Evolutionary conservation across 2,329 filamentous ascomycete genomes (phyloP).

Genomic region (Paracorniculantispora psalliotae): DNA sequence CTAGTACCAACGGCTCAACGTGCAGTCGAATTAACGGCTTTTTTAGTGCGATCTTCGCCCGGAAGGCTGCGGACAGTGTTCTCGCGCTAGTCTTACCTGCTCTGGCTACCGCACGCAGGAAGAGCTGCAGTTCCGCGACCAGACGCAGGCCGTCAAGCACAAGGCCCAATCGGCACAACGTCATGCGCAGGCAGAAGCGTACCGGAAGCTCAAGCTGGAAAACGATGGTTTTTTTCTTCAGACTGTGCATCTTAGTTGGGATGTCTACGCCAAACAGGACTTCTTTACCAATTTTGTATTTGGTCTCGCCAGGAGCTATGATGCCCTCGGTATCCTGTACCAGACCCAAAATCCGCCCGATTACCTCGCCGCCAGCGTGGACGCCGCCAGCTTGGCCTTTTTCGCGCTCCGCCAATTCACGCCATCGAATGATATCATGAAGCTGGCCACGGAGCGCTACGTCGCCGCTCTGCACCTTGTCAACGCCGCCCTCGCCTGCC

Average conservation of each 20-base stretch:
- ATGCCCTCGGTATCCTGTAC: conserved; percentile 18
- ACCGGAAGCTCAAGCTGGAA: not conserved
- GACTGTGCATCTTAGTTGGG: conserved; percentile 15
- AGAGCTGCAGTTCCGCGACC: conserved; percentile 21
- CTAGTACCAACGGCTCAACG: not conserved
- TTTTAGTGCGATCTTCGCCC: conserved; percentile 20
- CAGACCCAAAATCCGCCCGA: conserved; percentile 1
- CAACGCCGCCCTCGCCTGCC: conserved; percentile 9
- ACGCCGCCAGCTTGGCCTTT: conserved; percentile 23
- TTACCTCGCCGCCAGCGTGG: conserved; percentile 20
- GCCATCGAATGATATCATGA: not conserved
- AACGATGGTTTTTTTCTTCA: not conserved
- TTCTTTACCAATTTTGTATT: conserved; percentile 22
- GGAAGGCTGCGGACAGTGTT: conserved; percentile 22
- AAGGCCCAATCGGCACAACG: conserved; percentile 12
- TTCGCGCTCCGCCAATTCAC: conserved; percentile 5
- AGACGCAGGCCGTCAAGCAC: conserved; percentile 18
- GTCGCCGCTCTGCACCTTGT: not conserved
- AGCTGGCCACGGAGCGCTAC: conserved; percentile 6
- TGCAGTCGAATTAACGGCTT: not conserved
- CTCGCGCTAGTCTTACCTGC: conserved; percentile 20
- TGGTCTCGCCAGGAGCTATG: conserved; percentile 20
- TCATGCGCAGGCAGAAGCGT: not conserved
- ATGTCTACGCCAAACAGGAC: conserved; percentile 18
- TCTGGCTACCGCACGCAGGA: conserved; percentile 22